Evolutionary conservation across 163 green algal species (phyloP), one percentile per base, ranked within the genome.

Genomic region (Prototheca cutis): DNA sequence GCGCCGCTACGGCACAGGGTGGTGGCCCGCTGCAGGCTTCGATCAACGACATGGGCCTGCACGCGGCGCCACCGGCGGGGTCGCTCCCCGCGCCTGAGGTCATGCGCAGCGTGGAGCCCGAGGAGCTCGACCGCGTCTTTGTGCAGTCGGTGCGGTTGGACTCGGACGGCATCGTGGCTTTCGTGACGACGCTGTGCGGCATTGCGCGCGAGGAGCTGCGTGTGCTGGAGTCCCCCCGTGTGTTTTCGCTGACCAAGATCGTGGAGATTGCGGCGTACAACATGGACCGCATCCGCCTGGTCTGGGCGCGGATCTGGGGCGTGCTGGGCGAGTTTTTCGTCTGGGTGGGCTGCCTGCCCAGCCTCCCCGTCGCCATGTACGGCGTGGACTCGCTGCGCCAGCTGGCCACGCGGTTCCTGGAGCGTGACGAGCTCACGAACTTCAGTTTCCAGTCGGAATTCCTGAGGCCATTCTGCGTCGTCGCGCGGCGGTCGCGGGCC

Each of bases 401-500:
- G 73, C 82, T 98, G 66, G 83, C 89, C 55, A 96, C 96, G 82
- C 96, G 97, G 82, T 98, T 99, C 76, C 76, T 99, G 68, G 86
- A 96, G 77, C 79, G 91, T 4, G 91, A 97, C 60, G 93, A 98
- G 78, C 84, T 99, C 56, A 78, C 88, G 40, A 97, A 96, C 77
- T 98, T 94, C 83, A 94, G 83, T 42, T 99, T 99, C 83, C 93
- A 99, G 79, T 96, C 96, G 65, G 91, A 98, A 70, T 98, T 98
- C 75, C 72, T 99, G 58, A 81, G 88, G 18, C 92, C 93, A 6
- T 98, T 98, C 74, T 49, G 53, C 53, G 53, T 95, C 8, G 77
- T 98, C 65, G 96, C 97, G 87, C 79, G 90, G 0, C 78, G 90
- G 61, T 90, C 73, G 59, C 76, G 82, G 52, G 72, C 76, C 4